Evolutionary conservation across 305 asterid genomes (phyloP).

Genomic region (Solanum hybrid): DNA sequence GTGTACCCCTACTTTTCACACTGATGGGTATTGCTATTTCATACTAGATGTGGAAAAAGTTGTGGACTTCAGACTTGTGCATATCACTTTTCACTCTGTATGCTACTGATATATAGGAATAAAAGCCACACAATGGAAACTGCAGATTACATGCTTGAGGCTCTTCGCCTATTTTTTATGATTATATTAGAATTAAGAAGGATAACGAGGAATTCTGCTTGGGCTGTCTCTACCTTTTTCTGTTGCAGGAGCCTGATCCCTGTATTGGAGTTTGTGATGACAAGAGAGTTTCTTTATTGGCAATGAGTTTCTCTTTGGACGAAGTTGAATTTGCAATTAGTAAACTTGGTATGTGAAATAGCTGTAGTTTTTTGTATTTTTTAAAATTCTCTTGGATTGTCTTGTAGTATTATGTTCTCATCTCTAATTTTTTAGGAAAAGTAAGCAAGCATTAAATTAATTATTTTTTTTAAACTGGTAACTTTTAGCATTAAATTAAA

Average conservation of each 20-base stretch:
- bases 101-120: background rate
- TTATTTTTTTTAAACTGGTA: background rate
- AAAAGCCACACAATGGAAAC: background rate
- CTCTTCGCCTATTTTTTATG: background rate
- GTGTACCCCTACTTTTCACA: background rate
- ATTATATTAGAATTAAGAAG: background rate
- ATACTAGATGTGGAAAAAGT: background rate
- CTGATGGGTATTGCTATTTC: background rate
- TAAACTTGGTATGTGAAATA: conserved; percentile 64
- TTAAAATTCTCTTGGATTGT: background rate
- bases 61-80: background rate
- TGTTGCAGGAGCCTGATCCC: conserved; percentile 58
- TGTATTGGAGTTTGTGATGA: conserved; percentile 28
- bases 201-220: background rate
- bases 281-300: conserved; percentile 49
- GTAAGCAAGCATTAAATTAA: background rate
- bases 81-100: background rate
- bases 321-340: conserved; percentile 70
- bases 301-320: conserved; percentile 67
- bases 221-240: conserved; percentile 6
- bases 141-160: background rate
- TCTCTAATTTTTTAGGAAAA: background rate
- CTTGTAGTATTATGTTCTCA: background rate
- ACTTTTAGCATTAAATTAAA: background rate
- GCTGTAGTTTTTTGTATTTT: background rate